Evolutionary conservation across 768 basidiomycete species (phyloP), one percentile per base, ranked within the genome.

Genomic region (Tylopilus intermedius): DNA sequence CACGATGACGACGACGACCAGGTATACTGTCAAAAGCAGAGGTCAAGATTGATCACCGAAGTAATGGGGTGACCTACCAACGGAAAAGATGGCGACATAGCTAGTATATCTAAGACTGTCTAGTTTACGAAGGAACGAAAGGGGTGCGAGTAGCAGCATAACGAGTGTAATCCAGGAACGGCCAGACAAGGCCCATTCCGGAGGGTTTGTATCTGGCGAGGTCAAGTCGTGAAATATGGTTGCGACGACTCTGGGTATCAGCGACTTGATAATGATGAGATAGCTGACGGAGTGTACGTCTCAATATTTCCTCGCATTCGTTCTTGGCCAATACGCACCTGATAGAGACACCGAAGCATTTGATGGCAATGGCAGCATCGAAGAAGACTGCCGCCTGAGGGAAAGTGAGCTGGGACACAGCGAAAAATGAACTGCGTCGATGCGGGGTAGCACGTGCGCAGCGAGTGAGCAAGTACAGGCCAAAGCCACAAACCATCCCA

Each of bases 261-360:
- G 79, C 8, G 88, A 86, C 74, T 97, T 91, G 69, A 94, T 83
- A 60, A 95, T 93, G 62, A 94, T 94, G 55, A 93, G 76, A 67
- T 93, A 91, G 65, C 89, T 91, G 60, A 18, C 8, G 44, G 47
- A 37, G 24, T 43, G 11, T 22, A 47, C 8, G 41, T 46, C 37
- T 47, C 38, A 44, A 15, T 21, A n/a, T 41, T 35, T 27, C 11
- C 40, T 47, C 14, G 6, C 2, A 22, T 18, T 30, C 37, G 29
- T 26, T 49, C 45, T 41, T 49, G 50, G 41, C 30, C 37, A 26
- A 47, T 21, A 35, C 79, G 43, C 71, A 92, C 81, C 91, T 93
- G 61, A 94, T 85, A 32, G 90, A 92, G 3, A 98, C 95, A 18
- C 95, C 95, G 65, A 96, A 96, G 68, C 95, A 98, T 67, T 98